Conservation (phyloP, 129 eudicot species). For the Saposhnikovia divaricata region DNA sequence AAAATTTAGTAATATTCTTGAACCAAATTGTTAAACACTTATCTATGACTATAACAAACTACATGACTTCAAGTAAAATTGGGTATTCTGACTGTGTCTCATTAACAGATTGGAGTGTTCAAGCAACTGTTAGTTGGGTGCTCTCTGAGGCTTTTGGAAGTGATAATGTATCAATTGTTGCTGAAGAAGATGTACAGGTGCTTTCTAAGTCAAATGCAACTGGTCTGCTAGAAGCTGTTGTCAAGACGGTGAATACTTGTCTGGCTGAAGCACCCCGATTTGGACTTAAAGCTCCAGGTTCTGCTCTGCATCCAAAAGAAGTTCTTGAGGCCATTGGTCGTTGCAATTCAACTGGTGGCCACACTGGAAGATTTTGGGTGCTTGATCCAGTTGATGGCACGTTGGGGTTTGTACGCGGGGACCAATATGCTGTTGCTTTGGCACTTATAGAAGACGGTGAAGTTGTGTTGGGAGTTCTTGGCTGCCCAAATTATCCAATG, state of each 20-base stretch:
- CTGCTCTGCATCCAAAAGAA: conserved; percentile 26
- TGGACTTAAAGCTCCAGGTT: conserved; percentile 45
- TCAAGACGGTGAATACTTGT: conserved; percentile 53
- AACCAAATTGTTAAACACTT: neutral
- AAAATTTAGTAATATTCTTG: neutral
- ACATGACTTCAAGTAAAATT: conserved; percentile 2
- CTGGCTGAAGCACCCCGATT: conserved; percentile 50
- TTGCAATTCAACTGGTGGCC: conserved; percentile 70
- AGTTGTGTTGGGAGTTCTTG: conserved; percentile 84
- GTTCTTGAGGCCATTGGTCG: conserved; percentile 69
- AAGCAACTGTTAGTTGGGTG: conserved; percentile 80
- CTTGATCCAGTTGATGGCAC: conserved; percentile 94
- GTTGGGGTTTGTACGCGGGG: conserved; percentile 83
- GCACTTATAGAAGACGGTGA: conserved; percentile 77
- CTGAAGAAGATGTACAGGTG: conserved; percentile 74
- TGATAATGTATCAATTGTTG: conserved; percentile 63
- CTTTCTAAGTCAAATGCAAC: conserved; percentile 45
- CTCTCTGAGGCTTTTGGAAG: conserved; percentile 68
- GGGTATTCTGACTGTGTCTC: neutral
- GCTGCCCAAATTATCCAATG: conserved; percentile 88
- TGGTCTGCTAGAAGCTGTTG: conserved; percentile 43
- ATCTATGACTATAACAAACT: no score
- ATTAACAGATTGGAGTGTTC: conserved; percentile 88
- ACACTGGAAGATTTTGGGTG: conserved; percentile 70
- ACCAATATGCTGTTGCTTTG: conserved; percentile 79